phyloP scores from a whole-genome alignment of 257 asterid genomes.

The Rhazya stricta region DNA sequence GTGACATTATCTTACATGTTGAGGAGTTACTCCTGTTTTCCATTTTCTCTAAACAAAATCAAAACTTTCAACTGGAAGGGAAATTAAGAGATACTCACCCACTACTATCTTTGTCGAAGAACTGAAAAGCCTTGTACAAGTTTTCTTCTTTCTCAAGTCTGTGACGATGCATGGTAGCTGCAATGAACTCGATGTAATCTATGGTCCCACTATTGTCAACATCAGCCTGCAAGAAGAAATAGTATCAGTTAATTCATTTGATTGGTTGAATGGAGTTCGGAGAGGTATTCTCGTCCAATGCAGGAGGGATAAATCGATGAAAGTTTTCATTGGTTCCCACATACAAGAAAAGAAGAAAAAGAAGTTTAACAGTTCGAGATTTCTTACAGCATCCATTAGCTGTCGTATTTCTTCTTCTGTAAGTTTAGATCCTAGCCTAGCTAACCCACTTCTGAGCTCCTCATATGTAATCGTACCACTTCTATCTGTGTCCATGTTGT shows the following conservation, averaged over 20 bases:
- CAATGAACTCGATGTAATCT: conserved; percentile 76
- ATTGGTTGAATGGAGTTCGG: neutral
- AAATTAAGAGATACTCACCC: conserved; percentile 38
- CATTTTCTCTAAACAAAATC: neutral
- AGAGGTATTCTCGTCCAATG: neutral
- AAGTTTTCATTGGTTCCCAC: neutral
- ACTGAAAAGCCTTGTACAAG: conserved; percentile 62
- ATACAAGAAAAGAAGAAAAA: too few relatives aligned
- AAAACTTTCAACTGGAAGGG: neutral
- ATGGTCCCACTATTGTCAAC: conserved; percentile 76
- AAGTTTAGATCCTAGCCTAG: conserved; percentile 83
- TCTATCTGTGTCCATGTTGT: conserved; percentile 83
- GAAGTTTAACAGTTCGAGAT: neutral
- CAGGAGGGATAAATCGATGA: too few relatives aligned
- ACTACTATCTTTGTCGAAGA: conserved; percentile 70
- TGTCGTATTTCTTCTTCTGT: conserved; percentile 60
- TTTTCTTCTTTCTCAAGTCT: conserved; percentile 79
- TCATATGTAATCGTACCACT: conserved; percentile 77
- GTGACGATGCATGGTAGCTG: conserved; percentile 93
- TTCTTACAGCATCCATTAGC: conserved; percentile 89
- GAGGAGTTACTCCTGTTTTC: neutral
- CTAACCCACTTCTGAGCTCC: conserved; percentile 67
- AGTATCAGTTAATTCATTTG: neutral
- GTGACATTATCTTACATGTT: neutral
- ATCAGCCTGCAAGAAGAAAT: conserved; percentile 56